A percentile compares a stretch with the other conserved stretches of the same genome.
Conservation (phyloP, 208 protist genomes). For the Acanthamoeba lenticulata region DNA sequence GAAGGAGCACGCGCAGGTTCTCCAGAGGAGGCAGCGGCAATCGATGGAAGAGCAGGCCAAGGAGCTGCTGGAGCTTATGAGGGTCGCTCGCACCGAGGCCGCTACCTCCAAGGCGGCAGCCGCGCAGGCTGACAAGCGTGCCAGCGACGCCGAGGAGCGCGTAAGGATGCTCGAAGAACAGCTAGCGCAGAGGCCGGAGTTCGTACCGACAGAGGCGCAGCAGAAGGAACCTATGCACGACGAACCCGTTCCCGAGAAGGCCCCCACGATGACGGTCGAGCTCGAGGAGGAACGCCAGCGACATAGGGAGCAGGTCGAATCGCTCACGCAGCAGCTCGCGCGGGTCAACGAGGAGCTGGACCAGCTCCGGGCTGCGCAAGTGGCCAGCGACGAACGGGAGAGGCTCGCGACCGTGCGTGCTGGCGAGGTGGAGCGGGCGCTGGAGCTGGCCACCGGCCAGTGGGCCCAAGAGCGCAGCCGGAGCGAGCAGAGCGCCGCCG, state of each 20-base stretch:
- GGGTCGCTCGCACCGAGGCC: background rate
- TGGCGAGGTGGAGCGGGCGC: background rate
- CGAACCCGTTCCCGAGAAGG: too few relatives aligned
- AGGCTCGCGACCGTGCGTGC: background rate
- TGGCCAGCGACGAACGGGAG: background rate
- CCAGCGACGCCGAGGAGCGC: background rate
- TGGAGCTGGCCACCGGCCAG: background rate
- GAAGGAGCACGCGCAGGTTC: background rate
- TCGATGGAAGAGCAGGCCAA: background rate
- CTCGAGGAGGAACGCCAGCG: background rate
- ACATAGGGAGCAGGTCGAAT: background rate
- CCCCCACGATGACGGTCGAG: too few relatives aligned
- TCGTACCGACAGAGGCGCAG: background rate
- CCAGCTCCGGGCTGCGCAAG: background rate
- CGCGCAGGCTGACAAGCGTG: background rate
- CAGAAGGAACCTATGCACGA: too few relatives aligned
- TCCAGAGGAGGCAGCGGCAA: background rate
- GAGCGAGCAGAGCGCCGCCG: background rate
- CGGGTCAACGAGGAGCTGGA: background rate
- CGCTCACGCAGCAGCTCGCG: background rate
- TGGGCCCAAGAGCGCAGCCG: background rate
- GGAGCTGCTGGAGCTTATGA: background rate
- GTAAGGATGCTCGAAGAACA: background rate
- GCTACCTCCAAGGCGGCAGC: background rate
- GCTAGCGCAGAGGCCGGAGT: background rate